Percentiles rank a stretch among this genome's conserved stretches.
phyloP scores from a whole-genome alignment of 306 rosid species.

The Inga laurina region DNA sequence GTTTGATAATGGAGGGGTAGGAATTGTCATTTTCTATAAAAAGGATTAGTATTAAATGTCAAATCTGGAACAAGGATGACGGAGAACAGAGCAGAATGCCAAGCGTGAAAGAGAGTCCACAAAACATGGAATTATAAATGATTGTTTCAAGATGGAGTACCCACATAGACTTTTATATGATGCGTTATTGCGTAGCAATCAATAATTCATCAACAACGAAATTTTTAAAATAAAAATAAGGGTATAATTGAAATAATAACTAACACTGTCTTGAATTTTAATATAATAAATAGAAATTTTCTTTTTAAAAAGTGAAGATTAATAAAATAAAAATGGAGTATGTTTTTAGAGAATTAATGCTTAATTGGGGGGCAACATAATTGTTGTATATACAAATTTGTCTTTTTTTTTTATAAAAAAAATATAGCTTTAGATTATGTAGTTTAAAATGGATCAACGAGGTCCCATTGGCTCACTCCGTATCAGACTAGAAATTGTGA shows the following conservation, averaged over 20 bases:
- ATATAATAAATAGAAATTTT: neutral
- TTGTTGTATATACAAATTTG: too few relatives aligned
- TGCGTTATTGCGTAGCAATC: neutral
- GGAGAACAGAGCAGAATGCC: neutral
- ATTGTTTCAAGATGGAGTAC: neutral
- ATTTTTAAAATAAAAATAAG: neutral
- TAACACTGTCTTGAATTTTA: neutral
- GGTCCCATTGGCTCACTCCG: too few relatives aligned
- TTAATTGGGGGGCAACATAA: neutral
- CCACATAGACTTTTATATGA: neutral
- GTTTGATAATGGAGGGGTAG: neutral
- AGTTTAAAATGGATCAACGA: too few relatives aligned
- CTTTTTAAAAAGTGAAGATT: neutral
- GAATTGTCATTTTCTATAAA: neutral
- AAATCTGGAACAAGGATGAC: neutral
- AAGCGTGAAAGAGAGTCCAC: neutral
- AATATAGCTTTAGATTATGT: too few relatives aligned
- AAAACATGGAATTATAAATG: neutral
- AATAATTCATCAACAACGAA: neutral
- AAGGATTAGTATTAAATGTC: neutral
- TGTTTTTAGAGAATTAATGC: neutral
- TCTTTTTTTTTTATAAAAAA: too few relatives aligned
- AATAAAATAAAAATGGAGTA: neutral
- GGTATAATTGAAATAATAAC: neutral
- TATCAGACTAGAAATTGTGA: too few relatives aligned